Conservation (phyloP, 1,139 yeast genomes). For the Kodamaea suecica region DNA sequence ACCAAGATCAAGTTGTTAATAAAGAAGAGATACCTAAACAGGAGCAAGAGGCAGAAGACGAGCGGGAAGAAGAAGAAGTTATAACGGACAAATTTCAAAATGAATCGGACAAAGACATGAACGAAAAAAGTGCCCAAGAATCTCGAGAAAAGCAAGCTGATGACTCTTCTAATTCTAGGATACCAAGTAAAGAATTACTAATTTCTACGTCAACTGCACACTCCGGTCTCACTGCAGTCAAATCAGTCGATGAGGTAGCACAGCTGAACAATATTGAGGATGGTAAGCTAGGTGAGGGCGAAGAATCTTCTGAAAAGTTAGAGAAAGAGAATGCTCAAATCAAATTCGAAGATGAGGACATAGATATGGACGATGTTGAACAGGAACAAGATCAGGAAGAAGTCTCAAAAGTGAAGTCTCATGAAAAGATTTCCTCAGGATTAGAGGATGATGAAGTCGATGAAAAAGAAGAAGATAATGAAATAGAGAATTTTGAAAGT, state of each 20-base stretch:
- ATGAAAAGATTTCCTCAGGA: slow-evolving; percentile 5
- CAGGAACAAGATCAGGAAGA: slow-evolving; percentile 3
- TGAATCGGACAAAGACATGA: no score
- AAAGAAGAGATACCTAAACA: not conserved
- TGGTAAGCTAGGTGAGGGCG: slow-evolving; percentile 16
- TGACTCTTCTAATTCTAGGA: no score
- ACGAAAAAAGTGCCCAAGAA: no score
- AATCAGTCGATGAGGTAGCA: not conserved
- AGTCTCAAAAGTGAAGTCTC: slow-evolving; percentile 4
- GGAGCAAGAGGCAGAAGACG: not conserved
- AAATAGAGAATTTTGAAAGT: slow-evolving; percentile 1
- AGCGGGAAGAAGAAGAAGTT: not conserved
- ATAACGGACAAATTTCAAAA: no score
- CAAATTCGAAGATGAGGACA: slow-evolving; percentile 3
- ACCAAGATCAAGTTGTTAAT: not conserved
- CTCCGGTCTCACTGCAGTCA: no score
- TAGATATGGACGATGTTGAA: slow-evolving; percentile 4
- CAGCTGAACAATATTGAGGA: slow-evolving; percentile 4
- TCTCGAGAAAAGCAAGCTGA: no score
- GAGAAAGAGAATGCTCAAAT: slow-evolving; percentile 9
- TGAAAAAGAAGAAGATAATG: slow-evolving; percentile 1
- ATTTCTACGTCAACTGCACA: no score
- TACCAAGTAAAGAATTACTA: no score
- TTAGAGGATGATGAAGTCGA: slow-evolving; percentile 5
- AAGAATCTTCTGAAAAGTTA: slow-evolving; percentile 11